Evolutionary conservation across 2,329 filamentous ascomycete genomes (phyloP).

Genomic region (Diaporthe eres): DNA sequence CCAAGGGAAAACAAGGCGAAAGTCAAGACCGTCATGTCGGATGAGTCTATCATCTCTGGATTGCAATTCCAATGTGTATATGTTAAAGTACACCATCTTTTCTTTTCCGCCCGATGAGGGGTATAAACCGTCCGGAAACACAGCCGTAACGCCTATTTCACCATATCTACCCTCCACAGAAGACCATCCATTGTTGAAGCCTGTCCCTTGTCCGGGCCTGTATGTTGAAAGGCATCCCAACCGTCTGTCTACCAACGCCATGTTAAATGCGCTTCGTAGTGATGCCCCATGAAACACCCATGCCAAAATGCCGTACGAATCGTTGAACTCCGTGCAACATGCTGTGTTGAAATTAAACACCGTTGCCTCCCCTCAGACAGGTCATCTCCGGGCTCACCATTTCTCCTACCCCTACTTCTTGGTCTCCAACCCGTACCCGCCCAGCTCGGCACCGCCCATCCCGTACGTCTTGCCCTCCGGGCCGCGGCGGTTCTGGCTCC

Average conservation of each 20-base stretch:
- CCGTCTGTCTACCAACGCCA: conserved; percentile 37
- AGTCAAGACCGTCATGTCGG: too few relatives aligned
- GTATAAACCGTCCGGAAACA: conserved; percentile 17
- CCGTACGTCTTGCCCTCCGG: conserved; percentile 76
- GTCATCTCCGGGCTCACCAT: not conserved
- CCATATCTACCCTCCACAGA: not conserved
- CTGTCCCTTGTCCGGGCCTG: not conserved
- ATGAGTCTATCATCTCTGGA: not conserved
- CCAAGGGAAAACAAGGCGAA: too few relatives aligned
- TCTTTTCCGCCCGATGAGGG: conserved; percentile 26
- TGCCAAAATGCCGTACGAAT: conserved; percentile 22
- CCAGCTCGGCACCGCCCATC: conserved; percentile 64
- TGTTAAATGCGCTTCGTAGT: conserved; percentile 40
- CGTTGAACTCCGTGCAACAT: conserved; percentile 13
- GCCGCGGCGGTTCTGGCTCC: conserved; percentile 69
- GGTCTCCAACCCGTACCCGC: conserved; percentile 71
- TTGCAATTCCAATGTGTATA: not conserved
- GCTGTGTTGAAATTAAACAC: conserved; percentile 27
- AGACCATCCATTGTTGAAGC: conserved; percentile 28
- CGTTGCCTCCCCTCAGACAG: not conserved
- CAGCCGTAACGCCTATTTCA: conserved; percentile 32
- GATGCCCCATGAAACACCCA: not conserved
- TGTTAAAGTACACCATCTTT: conserved; percentile 26
- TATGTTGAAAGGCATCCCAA: conserved; percentile 34
- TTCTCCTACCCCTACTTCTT: conserved; percentile 45